Percentiles rank a stretch among this genome's conserved stretches.
These are phyloP conservation scores for Apiospora rasikravindrae DNA, from an alignment of 2,329 filamentous ascomycete species.

Conservation along the genomic window DNA sequence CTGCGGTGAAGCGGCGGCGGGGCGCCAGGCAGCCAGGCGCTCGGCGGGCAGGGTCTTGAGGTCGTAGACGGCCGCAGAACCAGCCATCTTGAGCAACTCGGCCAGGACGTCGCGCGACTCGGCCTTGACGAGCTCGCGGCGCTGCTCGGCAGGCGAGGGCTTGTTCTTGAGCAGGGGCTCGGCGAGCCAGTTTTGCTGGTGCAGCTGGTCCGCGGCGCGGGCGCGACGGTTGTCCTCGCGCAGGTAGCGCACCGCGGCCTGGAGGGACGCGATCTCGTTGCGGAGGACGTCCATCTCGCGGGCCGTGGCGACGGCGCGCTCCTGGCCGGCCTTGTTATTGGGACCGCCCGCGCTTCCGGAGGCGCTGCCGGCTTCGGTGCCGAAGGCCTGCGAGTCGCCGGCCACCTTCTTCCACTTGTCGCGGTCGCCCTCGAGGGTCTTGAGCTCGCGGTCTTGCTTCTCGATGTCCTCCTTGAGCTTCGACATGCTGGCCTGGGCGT, in stretches of 20 bases:
- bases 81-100: slow-evolving; percentile 68
- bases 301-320: slow-evolving; percentile 71
- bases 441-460: slow-evolving; percentile 70
- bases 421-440: slow-evolving; percentile 66
- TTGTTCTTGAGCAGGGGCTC: slow-evolving; percentile 60
- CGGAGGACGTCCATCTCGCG: slow-evolving; percentile 76
- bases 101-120: slow-evolving; percentile 69
- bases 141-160: slow-evolving; percentile 36
- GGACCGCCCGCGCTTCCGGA: slow-evolving; percentile 39
- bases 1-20: slow-evolving; percentile 65
- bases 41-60: slow-evolving; percentile 62
- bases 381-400: slow-evolving; percentile 61
- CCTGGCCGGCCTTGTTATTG: slow-evolving; percentile 59
- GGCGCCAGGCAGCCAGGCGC: slow-evolving; percentile 63
- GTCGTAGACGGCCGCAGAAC: slow-evolving; percentile 62
- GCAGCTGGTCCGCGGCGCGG: slow-evolving; percentile 58
- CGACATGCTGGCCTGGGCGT: slow-evolving; percentile 54
- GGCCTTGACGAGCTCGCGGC: slow-evolving; percentile 53
- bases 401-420: slow-evolving; percentile 76
- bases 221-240: slow-evolving; percentile 70
- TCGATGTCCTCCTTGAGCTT: slow-evolving; percentile 68
- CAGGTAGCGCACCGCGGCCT: slow-evolving; percentile 71
- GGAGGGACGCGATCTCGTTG: slow-evolving; percentile 67
- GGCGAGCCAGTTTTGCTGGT: slow-evolving; percentile 65
- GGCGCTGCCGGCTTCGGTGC: slow-evolving; percentile 25